Evolutionary conservation across 371 early-diverging fungal genomes (phyloP).

Genomic region (Basidiobolus meristosporus): DNA sequence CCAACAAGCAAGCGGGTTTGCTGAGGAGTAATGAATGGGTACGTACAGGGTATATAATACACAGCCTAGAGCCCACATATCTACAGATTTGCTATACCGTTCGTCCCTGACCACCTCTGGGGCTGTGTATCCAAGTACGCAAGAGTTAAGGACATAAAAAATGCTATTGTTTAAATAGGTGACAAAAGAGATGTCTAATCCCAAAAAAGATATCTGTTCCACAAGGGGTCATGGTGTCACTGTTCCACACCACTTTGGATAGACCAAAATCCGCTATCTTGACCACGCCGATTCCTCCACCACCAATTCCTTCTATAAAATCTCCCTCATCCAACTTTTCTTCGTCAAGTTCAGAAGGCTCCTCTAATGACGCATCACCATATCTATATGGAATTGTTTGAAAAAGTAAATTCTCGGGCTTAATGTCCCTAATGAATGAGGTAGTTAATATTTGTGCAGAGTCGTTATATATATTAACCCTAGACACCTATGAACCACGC

Average conservation of each 20-base stretch:
- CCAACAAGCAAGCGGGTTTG: too few relatives aligned
- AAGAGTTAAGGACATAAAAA: too few relatives aligned
- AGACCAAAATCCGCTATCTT: constrained; percentile 79
- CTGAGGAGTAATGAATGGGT: too few relatives aligned
- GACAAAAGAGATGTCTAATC: too few relatives aligned
- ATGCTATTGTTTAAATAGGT: too few relatives aligned
- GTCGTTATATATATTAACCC: too few relatives aligned
- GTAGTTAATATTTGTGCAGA: too few relatives aligned
- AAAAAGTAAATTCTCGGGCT: constrained; percentile 88
- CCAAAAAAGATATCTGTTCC: too few relatives aligned
- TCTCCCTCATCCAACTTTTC: constrained; percentile 52
- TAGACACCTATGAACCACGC: constrained; percentile 81
- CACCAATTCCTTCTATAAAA: constrained; percentile 50
- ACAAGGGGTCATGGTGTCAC: constrained; percentile 71
- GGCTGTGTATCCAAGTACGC: constrained; percentile 81
- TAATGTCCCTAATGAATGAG: too few relatives aligned
- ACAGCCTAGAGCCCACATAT: constrained; percentile 90
- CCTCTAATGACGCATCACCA: too few relatives aligned
- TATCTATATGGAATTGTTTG: constrained; percentile 36
- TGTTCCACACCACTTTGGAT: constrained; percentile 63
- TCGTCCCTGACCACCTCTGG: constrained; percentile 76
- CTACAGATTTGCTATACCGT: constrained; percentile 68
- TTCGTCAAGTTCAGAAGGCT: constrained; percentile 19
- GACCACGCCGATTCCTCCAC: constrained; percentile 62
- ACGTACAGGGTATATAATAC: constrained; percentile 76